These are phyloP conservation scores for Colletotrichum musicola DNA, from an alignment of 2,329 filamentous ascomycete species.

Conservation along the genomic window DNA sequence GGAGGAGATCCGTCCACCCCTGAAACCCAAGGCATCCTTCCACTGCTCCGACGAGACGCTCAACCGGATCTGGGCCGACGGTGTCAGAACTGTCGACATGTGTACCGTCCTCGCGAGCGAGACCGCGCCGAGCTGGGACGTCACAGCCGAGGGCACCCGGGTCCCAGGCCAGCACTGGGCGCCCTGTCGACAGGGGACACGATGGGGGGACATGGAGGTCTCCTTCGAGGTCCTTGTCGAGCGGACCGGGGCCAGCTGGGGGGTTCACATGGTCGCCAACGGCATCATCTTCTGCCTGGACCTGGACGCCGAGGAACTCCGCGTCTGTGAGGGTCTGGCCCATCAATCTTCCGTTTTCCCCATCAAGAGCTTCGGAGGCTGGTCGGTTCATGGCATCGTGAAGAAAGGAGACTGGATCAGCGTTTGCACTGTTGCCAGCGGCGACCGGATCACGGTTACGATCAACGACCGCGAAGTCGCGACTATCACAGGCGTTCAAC, in stretches of 20 bases:
- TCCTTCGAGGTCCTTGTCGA: constrained; percentile 20
- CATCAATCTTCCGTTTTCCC: constrained; percentile 27
- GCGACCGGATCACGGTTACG: constrained; percentile 1
- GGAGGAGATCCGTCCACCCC: not conserved
- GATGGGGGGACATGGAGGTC: constrained; percentile 23
- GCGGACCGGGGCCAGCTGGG: constrained; percentile 26
- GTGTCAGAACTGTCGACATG: constrained; percentile 27
- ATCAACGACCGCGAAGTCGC: constrained; percentile 18
- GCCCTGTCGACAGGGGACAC: constrained; percentile 28
- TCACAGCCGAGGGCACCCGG: constrained; percentile 17
- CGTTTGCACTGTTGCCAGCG: not conserved
- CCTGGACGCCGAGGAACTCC: constrained; percentile 1
- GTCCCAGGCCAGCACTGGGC: constrained; percentile 31
- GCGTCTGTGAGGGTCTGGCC: constrained; percentile 21
- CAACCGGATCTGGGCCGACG: constrained; percentile 27
- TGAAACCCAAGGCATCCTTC: constrained; percentile 5
- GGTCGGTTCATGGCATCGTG: constrained; percentile 1
- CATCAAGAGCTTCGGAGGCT: constrained; percentile 20
- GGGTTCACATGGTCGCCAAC: constrained; percentile 37
- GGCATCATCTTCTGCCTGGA: constrained; percentile 35
- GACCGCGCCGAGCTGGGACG: constrained; percentile 23
- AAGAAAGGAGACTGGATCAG: constrained; percentile 13
- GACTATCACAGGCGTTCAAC: constrained; percentile 18
- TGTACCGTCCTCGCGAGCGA: constrained; percentile 30
- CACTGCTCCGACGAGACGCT: constrained; percentile 19